Evolutionary conservation across 495 filamentous ascomycete genomes (phyloP).

Genomic region (Aspergillus asperescens): DNA sequence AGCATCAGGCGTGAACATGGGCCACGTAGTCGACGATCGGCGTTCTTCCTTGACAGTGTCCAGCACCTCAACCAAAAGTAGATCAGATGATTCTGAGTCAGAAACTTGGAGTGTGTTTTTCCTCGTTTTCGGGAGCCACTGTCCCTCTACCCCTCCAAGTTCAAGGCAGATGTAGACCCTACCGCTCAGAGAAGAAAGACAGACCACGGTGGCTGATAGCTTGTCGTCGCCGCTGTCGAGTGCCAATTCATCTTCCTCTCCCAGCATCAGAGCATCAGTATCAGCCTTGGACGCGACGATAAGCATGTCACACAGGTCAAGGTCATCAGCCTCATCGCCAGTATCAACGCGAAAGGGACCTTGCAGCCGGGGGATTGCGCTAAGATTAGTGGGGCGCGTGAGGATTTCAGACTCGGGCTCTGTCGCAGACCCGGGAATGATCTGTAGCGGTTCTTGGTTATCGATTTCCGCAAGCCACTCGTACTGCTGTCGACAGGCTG

Average conservation of each 20-base stretch:
- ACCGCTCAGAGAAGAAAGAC: constrained; percentile 66
- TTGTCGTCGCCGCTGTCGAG: constrained; percentile 53
- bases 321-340: constrained; percentile 59
- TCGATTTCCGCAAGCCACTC: constrained; percentile 82
- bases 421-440: constrained; percentile 20
- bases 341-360: constrained; percentile 73
- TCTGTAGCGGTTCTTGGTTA: constrained; percentile 58
- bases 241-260: constrained; percentile 45
- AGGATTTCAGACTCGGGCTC: constrained; percentile 62
- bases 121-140: constrained; percentile 70
- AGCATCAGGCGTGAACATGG: constrained; percentile 67
- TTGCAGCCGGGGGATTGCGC: constrained; percentile 72
- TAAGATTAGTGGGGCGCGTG: constrained; percentile 61
- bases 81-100: constrained; percentile 37
- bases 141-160: constrained; percentile 70
- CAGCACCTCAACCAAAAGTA: constrained; percentile 50
- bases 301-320: constrained; percentile 61
- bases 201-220: constrained; percentile 66
- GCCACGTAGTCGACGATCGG: constrained; percentile 53
- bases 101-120: constrained; percentile 38
- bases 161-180: constrained; percentile 75
- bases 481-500: constrained; percentile 57
- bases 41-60: constrained; percentile 55
- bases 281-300: constrained; percentile 51
- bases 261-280: constrained; percentile 47